A percentile compares a stretch with the other conserved stretches of the same genome.
phyloP scores from a whole-genome alignment of 345 rosid species.

The Boechera retrofracta region DNA sequence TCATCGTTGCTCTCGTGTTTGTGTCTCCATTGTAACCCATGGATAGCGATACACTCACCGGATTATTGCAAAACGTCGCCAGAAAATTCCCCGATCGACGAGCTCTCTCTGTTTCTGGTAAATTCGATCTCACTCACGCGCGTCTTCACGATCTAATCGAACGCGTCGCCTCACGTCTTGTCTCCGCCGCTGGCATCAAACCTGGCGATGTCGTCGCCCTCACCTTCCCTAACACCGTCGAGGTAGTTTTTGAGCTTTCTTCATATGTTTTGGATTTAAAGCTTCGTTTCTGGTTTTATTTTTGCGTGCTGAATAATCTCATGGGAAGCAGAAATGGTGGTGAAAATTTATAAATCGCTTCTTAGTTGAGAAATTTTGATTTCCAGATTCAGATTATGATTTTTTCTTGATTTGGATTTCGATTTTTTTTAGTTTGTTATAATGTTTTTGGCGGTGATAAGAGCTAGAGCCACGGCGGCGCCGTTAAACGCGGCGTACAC shows the following conservation, averaged over 20 bases:
- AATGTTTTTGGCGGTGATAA: constrained; percentile 54
- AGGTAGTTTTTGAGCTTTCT: constrained; percentile 49
- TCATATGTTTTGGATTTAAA: constrained; percentile 3
- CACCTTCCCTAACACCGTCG: constrained; percentile 66
- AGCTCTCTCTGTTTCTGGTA: constrained; percentile 60
- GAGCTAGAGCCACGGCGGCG: constrained; percentile 69
- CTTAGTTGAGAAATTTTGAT: background rate
- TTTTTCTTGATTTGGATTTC: background rate
- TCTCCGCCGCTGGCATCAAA: constrained; percentile 49
- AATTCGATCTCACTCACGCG: constrained; percentile 58
- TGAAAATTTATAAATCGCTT: background rate
- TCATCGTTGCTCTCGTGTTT: constrained; percentile 24
- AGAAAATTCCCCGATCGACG: constrained; percentile 51
- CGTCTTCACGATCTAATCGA: constrained; percentile 60
- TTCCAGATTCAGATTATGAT: background rate
- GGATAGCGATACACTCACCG: constrained; percentile 58
- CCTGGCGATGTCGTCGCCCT: constrained; percentile 71
- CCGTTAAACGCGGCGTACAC: constrained; percentile 76
- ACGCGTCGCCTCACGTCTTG: constrained; percentile 56
- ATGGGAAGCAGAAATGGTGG: background rate
- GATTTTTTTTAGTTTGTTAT: constrained; percentile 60
- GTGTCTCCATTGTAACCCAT: constrained; percentile 25
- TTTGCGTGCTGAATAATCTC: constrained; percentile 2
- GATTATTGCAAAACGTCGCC: constrained; percentile 50
- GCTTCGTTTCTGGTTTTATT: background rate